Conservation (phyloP, 1,139 yeast genomes). For the Pichia sp. region DNA sequence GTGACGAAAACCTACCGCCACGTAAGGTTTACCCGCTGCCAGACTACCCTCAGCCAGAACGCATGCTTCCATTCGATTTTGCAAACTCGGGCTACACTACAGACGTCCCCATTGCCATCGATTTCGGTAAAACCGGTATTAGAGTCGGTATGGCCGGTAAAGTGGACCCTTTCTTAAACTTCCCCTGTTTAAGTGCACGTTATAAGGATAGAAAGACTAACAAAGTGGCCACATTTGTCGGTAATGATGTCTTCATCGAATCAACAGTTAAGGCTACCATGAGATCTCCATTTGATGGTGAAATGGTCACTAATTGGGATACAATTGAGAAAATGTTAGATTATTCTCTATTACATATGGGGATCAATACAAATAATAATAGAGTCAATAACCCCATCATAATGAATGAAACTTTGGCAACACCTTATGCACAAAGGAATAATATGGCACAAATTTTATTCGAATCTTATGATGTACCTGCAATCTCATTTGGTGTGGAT, state of each 20-base stretch:
- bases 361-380: constrained; percentile 50
- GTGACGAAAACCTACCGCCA: constrained; percentile 33
- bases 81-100: constrained; percentile 32
- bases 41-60: constrained; percentile 38
- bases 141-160: constrained; percentile 64
- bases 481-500: constrained; percentile 76
- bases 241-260: constrained; percentile 75
- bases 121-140: constrained; percentile 64
- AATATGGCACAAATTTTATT: constrained; percentile 75
- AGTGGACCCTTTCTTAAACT: constrained; percentile 52
- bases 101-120: constrained; percentile 72
- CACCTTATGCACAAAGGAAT: constrained; percentile 62
- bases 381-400: constrained; percentile 70
- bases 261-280: constrained; percentile 60
- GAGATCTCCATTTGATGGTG: constrained; percentile 81
- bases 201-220: constrained; percentile 72
- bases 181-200: constrained; percentile 64
- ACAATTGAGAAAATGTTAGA: constrained; percentile 75
- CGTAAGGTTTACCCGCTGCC: constrained; percentile 39
- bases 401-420: constrained; percentile 72
- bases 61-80: constrained; percentile 43
- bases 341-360: constrained; percentile 72
- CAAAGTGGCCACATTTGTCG: constrained; percentile 63
- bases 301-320: constrained; percentile 89
- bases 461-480: constrained; percentile 72